Base-by-base conservation (phyloP, 2,329 filamentous ascomycete genomes). In the Ophiognomonia clavigignenti-juglandacearum region DNA sequence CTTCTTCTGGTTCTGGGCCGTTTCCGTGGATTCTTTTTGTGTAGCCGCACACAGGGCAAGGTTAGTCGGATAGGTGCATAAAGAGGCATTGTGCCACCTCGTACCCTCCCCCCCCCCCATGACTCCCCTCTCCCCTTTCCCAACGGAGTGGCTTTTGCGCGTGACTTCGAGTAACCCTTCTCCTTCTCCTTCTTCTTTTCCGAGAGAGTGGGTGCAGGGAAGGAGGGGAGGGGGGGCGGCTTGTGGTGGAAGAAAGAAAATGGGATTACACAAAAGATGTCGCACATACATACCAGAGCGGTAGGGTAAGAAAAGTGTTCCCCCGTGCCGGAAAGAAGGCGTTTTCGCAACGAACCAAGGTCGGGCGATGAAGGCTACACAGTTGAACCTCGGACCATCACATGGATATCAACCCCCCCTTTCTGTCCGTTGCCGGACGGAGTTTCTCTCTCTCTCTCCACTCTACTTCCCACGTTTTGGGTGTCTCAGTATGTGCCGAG, bases 381-480 rank as follows among this genome's bases (percentile, higher is more conserved):
- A 62, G 57, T 64, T 64, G 59, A 62, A 60, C 53, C 59, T 60
- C 59, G 62, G 63, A 61, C 61, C 68, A 70, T 70, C 61, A 67
- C 65, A 68, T 63, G 63, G 64, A 63, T 64, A n/a, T n/a, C n/a
- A n/a, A n/a, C n/a, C n/a, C n/a, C 61, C 64, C 48, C 54, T 56
- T 54, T 59, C 64, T 66, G 64, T 63, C 61, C 58, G 61, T 61
- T 68, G 60, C 65, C 64, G 61, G 59, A 56, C 55, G 47, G n/a
- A 54, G 50, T 48, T 50, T 32, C 48, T 57, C 56, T n/a, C n/a
- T n/a, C n/a, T n/a, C n/a, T n/a, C 56, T 60, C 55, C 53, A 56
- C 56, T 54, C n/a, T n/a, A n/a, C n/a, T n/a, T n/a, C n/a, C n/a
- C n/a, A n/a, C n/a, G n/a, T n/a, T n/a, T 55, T 57, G 44, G 50